These are phyloP conservation scores for Clonostachys rhizophaga DNA, from an alignment of 2,329 filamentous ascomycete genomes.

Conservation along the genomic window DNA sequence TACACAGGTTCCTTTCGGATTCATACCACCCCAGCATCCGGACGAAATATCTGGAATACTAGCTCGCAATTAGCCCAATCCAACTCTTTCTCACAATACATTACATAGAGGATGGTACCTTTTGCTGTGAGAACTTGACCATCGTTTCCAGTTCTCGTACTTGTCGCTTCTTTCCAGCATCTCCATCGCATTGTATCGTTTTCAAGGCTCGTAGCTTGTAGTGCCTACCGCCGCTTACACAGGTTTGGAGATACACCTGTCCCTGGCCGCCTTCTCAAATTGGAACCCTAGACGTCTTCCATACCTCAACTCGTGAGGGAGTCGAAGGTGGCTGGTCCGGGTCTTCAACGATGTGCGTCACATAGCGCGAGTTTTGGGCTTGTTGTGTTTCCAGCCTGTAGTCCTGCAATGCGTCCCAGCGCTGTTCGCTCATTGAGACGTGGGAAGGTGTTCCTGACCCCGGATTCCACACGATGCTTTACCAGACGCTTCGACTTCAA, in stretches of 20 bases:
- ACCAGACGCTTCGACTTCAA: too few species aligned
- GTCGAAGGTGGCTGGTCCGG: constrained; percentile 5
- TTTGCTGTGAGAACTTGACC: constrained; percentile 12
- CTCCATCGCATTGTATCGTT: constrained; percentile 5
- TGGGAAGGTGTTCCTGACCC: too few species aligned
- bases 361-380: not conserved
- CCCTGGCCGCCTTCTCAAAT: constrained; percentile 10
- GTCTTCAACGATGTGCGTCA: constrained; percentile 5
- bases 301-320: constrained; percentile 5
- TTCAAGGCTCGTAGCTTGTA: constrained; percentile 10
- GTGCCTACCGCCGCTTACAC: not conserved
- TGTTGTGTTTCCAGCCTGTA: not conserved
- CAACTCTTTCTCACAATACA: too few species aligned
- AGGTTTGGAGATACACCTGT: constrained; percentile 8
- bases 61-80: not conserved
- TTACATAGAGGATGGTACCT: not conserved
- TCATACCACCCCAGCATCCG: constrained; percentile 14
- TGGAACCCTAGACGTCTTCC: constrained; percentile 2
- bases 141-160: constrained; percentile 12
- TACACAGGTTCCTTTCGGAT: constrained; percentile 4
- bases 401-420: not conserved
- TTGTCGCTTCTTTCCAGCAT: constrained; percentile 3
- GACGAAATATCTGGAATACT: constrained; percentile 15
- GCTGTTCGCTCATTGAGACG: too few species aligned
- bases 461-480: too few species aligned